Base-by-base conservation (phyloP, 129 eudicot genomes). In the Artemisia annua region DNA sequence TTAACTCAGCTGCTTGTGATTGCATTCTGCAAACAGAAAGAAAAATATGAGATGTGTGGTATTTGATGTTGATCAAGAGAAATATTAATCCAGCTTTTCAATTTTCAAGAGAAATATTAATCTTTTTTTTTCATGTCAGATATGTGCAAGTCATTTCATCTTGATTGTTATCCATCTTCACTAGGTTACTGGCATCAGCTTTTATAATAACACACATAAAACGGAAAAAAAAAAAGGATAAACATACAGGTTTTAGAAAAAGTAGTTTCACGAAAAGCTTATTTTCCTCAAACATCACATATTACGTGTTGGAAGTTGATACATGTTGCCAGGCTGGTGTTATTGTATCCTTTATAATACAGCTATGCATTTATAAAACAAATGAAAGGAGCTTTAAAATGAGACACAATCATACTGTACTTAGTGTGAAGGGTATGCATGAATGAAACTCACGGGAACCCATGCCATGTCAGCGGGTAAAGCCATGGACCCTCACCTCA, bases 1-100 rank as follows among this genome's bases (percentile, higher is more conserved):
- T 82, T 63, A 90, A 76, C 61, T 86, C 90, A 11, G 75, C 66
- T 56, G 89, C 97, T 67, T 90, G 88, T 74, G 96, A 84, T 81
- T 90, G 96, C 84, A 86, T 72, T 76, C 98, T 92, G 84, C 12
- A 28, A 22, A 70, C 48, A 44, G 16, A 66, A 44, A 8, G 54
- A 44, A 43, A 63, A 5, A 66, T 66, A 43, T 35, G 44, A 35
- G 44, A 6, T 35, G 9, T 35, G 44, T 35, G 9, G 9, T 32
- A 35, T 7, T 35, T 35, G 9, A 6, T 5, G 44, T 35, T 35
- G 44, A 35, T 35, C 44, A 35, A 35, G 44, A 35, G 44, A 35
- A 35, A 35, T 35, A 3, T 32, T 32, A 32, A 35, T 35, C 9
- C 8, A 35, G 44, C 44, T 35, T 35, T 35, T 35, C 44, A 35